Evolutionary conservation across 2,329 filamentous ascomycete genomes (phyloP), one percentile per base, ranked within the genome.

Genomic region (Curvularia verruculosa): DNA sequence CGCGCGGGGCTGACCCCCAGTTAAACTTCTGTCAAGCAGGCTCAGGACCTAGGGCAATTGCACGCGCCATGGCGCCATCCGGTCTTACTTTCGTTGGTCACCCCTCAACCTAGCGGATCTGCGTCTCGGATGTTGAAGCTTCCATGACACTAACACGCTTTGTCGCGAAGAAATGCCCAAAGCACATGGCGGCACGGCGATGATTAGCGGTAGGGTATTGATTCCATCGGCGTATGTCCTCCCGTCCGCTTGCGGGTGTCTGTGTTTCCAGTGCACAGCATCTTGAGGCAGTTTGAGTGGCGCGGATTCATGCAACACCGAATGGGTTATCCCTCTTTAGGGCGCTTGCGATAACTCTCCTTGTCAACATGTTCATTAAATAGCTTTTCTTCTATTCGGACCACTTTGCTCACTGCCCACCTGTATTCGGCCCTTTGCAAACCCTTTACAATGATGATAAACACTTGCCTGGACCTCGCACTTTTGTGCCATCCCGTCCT

Each of bases 401-500:
- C 10, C 13, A 10, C 10, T 31, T n/a, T 36, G 15, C 31, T 36
- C 5, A 15, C 4, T n/a, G 1, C 15, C 5, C 12, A 12, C 15
- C 31, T 15, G 15, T n/a, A 45, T 19, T 57, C 45, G 54, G 50
- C 31, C 54, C 45, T 36, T 44, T 26, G 2, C 34, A 23, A 49
- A 48, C 24, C 43, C n/a, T 54, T 44, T 58, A 40, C 44, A 52
- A 50, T 13, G 15, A 65, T 73, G 70, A 66, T 70, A 54, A 66
- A 44, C 41, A 66, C 67, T 2, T 72, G 65, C 61, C 56, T 73
- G 36, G 70, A 74, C 56, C 52, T 73, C 53, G 72, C 66, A 40
- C 69, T 75, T 9, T 46, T 73, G 52, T 73, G 67, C 60, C 70
- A 71, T 51, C 70, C 72, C 0, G 56, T 74, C 3, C 48, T 75